Evolutionary conservation across 208 protist species (phyloP).

Genomic region (Acanthamoeba healyi): DNA sequence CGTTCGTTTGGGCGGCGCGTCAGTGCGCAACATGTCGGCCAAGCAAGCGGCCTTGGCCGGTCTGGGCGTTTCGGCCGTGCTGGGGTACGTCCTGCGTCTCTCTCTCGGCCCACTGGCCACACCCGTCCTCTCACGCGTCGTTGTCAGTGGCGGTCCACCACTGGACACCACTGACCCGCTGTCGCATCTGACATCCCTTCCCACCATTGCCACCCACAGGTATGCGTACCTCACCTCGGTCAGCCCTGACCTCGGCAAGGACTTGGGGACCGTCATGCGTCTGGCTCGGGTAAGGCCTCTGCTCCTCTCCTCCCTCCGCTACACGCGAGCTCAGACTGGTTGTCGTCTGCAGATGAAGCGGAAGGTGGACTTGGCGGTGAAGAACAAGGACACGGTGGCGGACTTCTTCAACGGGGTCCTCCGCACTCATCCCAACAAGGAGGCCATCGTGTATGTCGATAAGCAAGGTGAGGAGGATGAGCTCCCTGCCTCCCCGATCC

Average conservation of each 20-base stretch:
- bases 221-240: not conserved
- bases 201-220: not conserved
- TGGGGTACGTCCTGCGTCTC: not conserved
- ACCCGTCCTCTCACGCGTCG: too few species aligned
- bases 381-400: not conserved
- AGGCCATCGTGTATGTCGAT: slow-evolving; percentile 43
- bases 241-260: not conserved
- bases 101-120: too few species aligned
- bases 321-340: not conserved
- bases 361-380: not conserved
- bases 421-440: slow-evolving; percentile 19
- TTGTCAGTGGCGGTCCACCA: too few species aligned
- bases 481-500: not conserved
- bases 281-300: not conserved
- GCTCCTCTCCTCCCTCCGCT: not conserved
- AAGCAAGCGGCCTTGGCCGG: not conserved
- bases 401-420: slow-evolving; percentile 1
- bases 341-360: not conserved
- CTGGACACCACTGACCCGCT: not conserved
- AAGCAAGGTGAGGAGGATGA: not conserved
- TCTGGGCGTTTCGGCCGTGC: not conserved
- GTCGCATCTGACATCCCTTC: not conserved
- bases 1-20: too few species aligned
- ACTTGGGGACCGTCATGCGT: not conserved
- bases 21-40: not conserved